Evolutionary conservation across 768 basidiomycete species (phyloP).

Genomic region (Phanerodontia chrysosporium): DNA sequence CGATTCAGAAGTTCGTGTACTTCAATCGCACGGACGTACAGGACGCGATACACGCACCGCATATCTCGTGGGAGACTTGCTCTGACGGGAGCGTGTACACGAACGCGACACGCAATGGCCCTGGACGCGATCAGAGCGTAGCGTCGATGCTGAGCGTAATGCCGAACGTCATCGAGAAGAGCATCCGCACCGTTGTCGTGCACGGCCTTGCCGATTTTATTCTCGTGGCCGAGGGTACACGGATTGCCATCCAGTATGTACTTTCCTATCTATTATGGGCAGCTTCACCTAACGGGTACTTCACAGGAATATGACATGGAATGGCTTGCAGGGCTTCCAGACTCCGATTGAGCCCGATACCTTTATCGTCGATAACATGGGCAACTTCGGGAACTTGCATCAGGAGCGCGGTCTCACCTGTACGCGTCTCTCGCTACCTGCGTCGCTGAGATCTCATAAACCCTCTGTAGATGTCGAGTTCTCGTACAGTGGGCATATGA

Average conservation of each 20-base stretch:
- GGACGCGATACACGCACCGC: conserved; percentile 34
- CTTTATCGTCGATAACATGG: conserved; percentile 29
- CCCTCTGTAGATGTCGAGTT: conserved; percentile 57
- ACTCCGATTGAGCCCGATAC: conserved; percentile 29
- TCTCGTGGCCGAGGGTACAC: conserved; percentile 32
- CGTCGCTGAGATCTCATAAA: background rate
- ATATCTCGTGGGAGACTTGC: conserved; percentile 30
- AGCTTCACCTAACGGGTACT: background rate
- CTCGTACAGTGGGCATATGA: conserved; percentile 56
- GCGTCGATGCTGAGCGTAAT: conserved; percentile 31
- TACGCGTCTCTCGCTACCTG: conserved; percentile 8
- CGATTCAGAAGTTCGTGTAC: conserved; percentile 52
- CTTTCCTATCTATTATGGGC: background rate
- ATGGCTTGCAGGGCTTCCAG: conserved; percentile 32
- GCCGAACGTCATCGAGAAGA: conserved; percentile 35
- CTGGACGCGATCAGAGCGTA: conserved; percentile 26
- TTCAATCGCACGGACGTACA: conserved; percentile 41
- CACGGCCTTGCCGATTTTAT: conserved; percentile 34
- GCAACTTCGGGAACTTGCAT: conserved; percentile 29
- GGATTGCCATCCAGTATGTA: conserved; percentile 34
- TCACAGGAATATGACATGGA: conserved; percentile 33
- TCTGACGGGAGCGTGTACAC: conserved; percentile 22
- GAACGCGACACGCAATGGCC: conserved; percentile 23
- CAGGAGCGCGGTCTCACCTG: conserved; percentile 31
- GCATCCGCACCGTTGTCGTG: conserved; percentile 28